Evolutionary conservation across 495 filamentous ascomycete genomes (phyloP).

Genomic region (Aspergillus biplanus): DNA sequence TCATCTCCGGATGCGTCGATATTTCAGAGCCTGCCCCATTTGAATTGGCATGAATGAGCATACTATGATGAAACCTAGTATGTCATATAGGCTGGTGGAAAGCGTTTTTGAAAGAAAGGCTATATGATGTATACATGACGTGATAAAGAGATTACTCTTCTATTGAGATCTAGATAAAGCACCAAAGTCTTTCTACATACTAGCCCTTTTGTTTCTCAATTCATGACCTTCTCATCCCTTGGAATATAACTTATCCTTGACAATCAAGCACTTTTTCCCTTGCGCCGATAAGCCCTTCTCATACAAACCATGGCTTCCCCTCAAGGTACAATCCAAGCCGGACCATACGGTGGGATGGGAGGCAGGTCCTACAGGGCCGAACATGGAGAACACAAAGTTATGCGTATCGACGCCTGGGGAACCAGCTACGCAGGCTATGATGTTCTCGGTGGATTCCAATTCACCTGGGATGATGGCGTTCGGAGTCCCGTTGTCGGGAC

Average conservation of each 20-base stretch:
- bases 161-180: neutral
- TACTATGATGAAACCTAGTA: neutral
- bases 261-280: neutral
- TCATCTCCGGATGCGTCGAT: neutral
- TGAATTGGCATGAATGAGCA: neutral
- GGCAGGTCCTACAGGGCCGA: neutral
- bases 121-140: neutral
- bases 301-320: neutral
- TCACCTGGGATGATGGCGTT: neutral
- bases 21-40: neutral
- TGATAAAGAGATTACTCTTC: neutral
- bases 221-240: neutral
- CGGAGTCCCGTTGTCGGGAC: neutral
- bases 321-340: neutral
- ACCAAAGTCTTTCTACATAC: neutral
- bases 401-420: conserved; percentile 1
- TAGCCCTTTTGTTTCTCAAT: neutral
- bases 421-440: neutral
- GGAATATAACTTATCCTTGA: neutral
- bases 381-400: neutral
- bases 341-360: neutral
- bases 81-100: neutral
- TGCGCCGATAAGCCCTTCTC: neutral
- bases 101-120: neutral
- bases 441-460: conserved; percentile 1